Evolutionary conservation across 768 basidiomycete genomes (phyloP).

Genomic region (Boletus eberwhitei): DNA sequence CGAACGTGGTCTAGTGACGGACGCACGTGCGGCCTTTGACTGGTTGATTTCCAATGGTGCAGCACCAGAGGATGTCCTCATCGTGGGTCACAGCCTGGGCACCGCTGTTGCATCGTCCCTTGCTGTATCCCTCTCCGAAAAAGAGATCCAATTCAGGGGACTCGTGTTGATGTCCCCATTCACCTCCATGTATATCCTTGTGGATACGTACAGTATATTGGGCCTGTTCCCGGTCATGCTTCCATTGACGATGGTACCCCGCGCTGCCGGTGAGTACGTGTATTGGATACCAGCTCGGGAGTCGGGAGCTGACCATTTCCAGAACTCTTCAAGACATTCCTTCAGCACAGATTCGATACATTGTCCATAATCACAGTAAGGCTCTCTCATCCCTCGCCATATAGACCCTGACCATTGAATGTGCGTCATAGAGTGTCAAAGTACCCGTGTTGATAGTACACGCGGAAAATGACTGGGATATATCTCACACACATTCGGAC

Average conservation of each 20-base stretch:
- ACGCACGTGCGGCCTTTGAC: slow-evolving; percentile 78
- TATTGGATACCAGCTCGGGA: not conserved
- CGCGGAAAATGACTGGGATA: slow-evolving; percentile 71
- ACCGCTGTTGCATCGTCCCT: slow-evolving; percentile 69
- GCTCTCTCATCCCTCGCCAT: not conserved
- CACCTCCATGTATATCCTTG: slow-evolving; percentile 52
- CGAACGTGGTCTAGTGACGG: slow-evolving; percentile 65
- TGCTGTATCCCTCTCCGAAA: slow-evolving; percentile 45
- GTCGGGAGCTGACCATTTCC: not conserved
- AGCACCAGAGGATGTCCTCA: slow-evolving; percentile 53
- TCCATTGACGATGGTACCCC: slow-evolving; percentile 64
- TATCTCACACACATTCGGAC: slow-evolving; percentile 66
- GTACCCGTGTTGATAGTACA: slow-evolving; percentile 72
- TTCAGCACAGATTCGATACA: slow-evolving; percentile 62
- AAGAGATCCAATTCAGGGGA: slow-evolving; percentile 41
- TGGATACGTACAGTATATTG: slow-evolving; percentile 66
- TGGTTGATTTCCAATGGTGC: slow-evolving; percentile 67
- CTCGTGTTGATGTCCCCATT: slow-evolving; percentile 56
- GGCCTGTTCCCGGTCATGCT: slow-evolving; percentile 68
- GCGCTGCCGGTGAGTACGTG: slow-evolving; percentile 52
- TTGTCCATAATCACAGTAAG: slow-evolving; percentile 57
- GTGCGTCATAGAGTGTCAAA: slow-evolving; percentile 51
- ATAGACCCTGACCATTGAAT: not conserved
- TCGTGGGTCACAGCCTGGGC: slow-evolving; percentile 88
- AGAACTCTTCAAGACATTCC: slow-evolving; percentile 55